A percentile compares a stretch with the other conserved stretches of the same genome.
phyloP scores from a whole-genome alignment of 441 rosid genomes.

The Macaranga tanarius region DNA sequence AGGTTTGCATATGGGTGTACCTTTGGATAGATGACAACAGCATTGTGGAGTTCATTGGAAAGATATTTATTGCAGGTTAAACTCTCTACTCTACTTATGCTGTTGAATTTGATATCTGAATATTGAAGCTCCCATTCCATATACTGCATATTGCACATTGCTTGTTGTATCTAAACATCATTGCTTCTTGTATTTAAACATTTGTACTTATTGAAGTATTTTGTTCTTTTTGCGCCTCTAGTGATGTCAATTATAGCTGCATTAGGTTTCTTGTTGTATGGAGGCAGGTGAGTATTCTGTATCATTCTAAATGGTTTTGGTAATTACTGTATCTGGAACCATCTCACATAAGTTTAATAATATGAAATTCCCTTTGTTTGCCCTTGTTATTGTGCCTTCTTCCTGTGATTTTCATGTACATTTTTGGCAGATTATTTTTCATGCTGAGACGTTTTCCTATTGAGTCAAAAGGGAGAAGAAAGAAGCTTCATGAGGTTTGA shows the following conservation, averaged over 20 bases:
- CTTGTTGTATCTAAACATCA: no score
- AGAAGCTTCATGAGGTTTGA: slow-evolving; percentile 92
- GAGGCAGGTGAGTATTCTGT: slow-evolving; percentile 50
- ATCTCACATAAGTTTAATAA: background rate
- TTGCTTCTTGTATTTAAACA: background rate
- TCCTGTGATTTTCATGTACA: slow-evolving; percentile 9
- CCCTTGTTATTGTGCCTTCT: slow-evolving; percentile 14
- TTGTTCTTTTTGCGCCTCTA: background rate
- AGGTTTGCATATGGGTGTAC: slow-evolving; percentile 59
- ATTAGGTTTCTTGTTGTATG: slow-evolving; percentile 58
- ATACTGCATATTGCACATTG: no score
- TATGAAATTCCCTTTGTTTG: slow-evolving; percentile 8
- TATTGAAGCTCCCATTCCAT: background rate
- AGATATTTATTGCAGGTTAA: slow-evolving; percentile 56
- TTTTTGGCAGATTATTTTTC: slow-evolving; percentile 64
- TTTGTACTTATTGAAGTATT: background rate
- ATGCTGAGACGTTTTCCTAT: slow-evolving; percentile 95
- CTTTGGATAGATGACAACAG: slow-evolving; percentile 39
- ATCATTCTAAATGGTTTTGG: slow-evolving; percentile 2
- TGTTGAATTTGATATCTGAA: slow-evolving; percentile 26
- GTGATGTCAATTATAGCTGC: slow-evolving; percentile 54
- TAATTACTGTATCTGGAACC: slow-evolving; percentile 16
- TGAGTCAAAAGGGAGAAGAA: slow-evolving; percentile 96
- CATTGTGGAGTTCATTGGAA: slow-evolving; percentile 38
- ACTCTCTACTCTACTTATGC: slow-evolving; percentile 35